These are phyloP conservation scores for Candida piceae DNA, from an alignment of 805 yeast species.

Conservation along the genomic window DNA sequence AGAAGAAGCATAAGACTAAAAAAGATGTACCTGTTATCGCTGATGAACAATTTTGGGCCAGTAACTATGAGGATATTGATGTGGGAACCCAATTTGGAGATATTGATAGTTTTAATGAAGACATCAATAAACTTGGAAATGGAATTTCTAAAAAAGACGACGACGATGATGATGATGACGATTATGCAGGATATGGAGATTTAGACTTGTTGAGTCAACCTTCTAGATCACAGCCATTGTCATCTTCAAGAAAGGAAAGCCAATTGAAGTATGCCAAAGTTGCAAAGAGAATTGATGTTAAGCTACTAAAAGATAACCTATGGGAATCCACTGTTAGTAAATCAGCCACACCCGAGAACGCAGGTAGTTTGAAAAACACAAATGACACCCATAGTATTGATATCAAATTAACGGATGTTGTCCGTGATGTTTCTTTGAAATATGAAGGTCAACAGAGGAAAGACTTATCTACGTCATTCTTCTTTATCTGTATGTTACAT, in stretches of 20 bases:
- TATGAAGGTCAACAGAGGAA: constrained; percentile 53
- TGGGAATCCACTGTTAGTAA: constrained; percentile 50
- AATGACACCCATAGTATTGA: too few species aligned
- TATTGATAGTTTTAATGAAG: constrained; percentile 12
- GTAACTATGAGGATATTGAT: constrained; percentile 38
- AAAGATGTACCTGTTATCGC: constrained; percentile 17
- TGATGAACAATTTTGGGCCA: constrained; percentile 73
- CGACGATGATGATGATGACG: constrained; percentile 34
- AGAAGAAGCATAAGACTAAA: constrained; percentile 3
- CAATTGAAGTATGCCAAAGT: constrained; percentile 58
- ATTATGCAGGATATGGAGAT: constrained; percentile 25
- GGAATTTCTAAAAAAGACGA: constrained; percentile 22
- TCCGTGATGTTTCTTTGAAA: constrained; percentile 28
- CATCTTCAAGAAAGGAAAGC: constrained; percentile 28
- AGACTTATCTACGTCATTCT: constrained; percentile 79
- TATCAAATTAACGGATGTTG: constrained; percentile 18
- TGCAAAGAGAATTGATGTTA: constrained; percentile 78
- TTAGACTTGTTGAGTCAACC: too few species aligned
- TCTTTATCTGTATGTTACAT: constrained; percentile 78
- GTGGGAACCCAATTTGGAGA: constrained; percentile 30
- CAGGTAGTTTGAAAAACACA: not conserved
- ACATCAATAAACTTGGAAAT: constrained; percentile 4
- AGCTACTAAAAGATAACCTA: constrained; percentile 63
- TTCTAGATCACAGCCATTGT: not conserved
- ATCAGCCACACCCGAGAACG: not conserved